A percentile compares a stretch with the other conserved stretches of the same genome.
These are phyloP conservation scores for Seiridium cupressi DNA, from an alignment of 2,329 filamentous ascomycete species.

Conservation along the genomic window DNA sequence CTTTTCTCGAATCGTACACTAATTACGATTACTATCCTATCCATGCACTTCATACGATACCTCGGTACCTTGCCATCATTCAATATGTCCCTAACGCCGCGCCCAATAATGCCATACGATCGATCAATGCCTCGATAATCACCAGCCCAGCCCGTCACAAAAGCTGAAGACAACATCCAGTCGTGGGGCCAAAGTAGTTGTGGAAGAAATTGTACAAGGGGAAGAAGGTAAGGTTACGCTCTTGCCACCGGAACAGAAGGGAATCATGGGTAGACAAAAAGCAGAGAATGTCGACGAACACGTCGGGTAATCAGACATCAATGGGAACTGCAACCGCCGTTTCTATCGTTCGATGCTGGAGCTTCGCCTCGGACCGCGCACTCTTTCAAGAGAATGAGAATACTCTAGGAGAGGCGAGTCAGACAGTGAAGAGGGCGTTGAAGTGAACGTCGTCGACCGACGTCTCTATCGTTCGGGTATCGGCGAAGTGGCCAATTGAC, in stretches of 20 bases:
- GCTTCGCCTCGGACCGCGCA: constrained; percentile 16
- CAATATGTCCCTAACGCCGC: constrained; percentile 1
- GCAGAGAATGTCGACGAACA: constrained; percentile 17
- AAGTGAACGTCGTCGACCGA: constrained; percentile 26
- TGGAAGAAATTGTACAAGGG: background rate
- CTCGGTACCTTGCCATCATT: background rate
- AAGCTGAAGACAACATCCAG: constrained; percentile 5
- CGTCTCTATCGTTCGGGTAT: constrained; percentile 52
- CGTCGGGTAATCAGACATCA: constrained; percentile 22
- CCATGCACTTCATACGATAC: constrained; percentile 2
- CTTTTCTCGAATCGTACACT: constrained; percentile 5
- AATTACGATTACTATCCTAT: constrained; percentile 13
- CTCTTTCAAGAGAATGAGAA: constrained; percentile 14
- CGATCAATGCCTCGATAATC: background rate
- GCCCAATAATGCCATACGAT: constrained; percentile 4
- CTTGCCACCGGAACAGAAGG: background rate
- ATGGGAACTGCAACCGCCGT: constrained; percentile 28
- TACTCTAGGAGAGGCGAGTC: constrained; percentile 13
- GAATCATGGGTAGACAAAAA: constrained; percentile 15
- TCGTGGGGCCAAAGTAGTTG: background rate
- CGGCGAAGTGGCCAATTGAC: constrained; percentile 64
- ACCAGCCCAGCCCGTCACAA: background rate
- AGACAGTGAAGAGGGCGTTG: constrained; percentile 12
- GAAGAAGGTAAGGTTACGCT: background rate
- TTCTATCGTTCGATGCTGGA: constrained; percentile 29